phyloP scores from a whole-genome alignment of 78 protist genomes.

The Cavenderia fasciculata region DNA sequence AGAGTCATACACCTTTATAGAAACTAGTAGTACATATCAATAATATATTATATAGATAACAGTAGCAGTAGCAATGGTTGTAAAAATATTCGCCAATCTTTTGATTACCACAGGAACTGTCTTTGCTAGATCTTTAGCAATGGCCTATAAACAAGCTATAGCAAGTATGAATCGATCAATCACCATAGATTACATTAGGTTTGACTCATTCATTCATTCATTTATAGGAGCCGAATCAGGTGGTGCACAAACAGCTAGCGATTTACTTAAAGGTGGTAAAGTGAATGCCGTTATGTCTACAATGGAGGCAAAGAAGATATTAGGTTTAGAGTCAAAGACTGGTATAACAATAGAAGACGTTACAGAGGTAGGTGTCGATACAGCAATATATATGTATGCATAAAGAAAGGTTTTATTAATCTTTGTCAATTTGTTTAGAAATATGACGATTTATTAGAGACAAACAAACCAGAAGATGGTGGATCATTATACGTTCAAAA shows the following conservation, averaged over 20 bases:
- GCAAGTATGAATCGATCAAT: slow-evolving; percentile 18
- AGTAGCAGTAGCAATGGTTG: no score
- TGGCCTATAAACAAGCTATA: slow-evolving; percentile 78
- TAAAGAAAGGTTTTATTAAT: neutral
- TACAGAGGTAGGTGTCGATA: neutral
- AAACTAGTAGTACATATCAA: no score
- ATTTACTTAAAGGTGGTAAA: neutral
- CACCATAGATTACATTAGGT: neutral
- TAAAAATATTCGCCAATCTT: slow-evolving; percentile 30
- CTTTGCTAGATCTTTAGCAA: slow-evolving; percentile 27
- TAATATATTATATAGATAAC: no score
- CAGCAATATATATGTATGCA: neutral
- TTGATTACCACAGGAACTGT: slow-evolving; percentile 39
- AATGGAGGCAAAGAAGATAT: slow-evolving; percentile 67
- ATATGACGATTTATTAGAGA: neutral
- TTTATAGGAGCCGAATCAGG: slow-evolving; percentile 41
- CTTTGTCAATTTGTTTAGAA: neutral
- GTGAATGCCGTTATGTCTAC: slow-evolving; percentile 46
- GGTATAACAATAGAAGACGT: slow-evolving; percentile 36
- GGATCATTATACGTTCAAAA: slow-evolving; percentile 56
- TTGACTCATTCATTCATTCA: neutral
- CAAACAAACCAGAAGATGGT: slow-evolving; percentile 60
- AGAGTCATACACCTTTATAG: no score
- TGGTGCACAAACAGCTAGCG: slow-evolving; percentile 39
- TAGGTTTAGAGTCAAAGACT: slow-evolving; percentile 44